Evolutionary conservation across 2,329 filamentous ascomycete genomes (phyloP).

Genomic region (Lachnellula occidentalis): DNA sequence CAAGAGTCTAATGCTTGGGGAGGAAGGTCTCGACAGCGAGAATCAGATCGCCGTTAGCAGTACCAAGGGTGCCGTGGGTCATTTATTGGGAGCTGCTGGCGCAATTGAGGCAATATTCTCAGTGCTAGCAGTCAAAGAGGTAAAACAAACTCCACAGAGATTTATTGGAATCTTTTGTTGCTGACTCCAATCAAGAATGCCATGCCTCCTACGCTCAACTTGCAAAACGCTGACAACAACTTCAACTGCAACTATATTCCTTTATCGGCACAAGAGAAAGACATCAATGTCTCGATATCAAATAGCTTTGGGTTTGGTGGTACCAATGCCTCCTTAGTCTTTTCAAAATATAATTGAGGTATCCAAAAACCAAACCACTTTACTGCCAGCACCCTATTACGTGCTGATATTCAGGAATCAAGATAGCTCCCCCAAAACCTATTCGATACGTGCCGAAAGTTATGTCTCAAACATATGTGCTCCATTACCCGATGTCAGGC

Average conservation of each 20-base stretch:
- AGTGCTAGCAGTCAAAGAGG: conserved; percentile 71
- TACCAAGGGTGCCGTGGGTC: conserved; percentile 88
- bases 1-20: conserved; percentile 67
- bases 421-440: background rate
- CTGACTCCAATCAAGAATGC: conserved; percentile 49
- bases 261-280: conserved; percentile 60
- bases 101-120: conserved; percentile 86
- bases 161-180: background rate
- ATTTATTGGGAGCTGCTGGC: conserved; percentile 85
- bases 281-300: conserved; percentile 70
- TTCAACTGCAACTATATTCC: conserved; percentile 85
- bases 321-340: conserved; percentile 86
- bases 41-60: conserved; percentile 76
- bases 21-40: conserved; percentile 57
- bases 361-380: background rate
- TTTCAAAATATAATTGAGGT: conserved; percentile 37
- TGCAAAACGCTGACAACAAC: conserved; percentile 59
- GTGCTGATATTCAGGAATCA: background rate
- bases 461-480: too few relatives aligned
- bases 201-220: conserved; percentile 82
- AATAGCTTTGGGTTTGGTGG: conserved; percentile 99
- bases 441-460: too few relatives aligned
- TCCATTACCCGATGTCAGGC: too few relatives aligned
- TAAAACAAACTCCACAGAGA: conserved; percentile 33
- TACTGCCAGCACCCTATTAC: background rate